Percentiles rank a stretch among this genome's conserved stretches.
Conservation (phyloP, 1,284 basidiomycete species). For the Rhodotorula sp. region DNA sequence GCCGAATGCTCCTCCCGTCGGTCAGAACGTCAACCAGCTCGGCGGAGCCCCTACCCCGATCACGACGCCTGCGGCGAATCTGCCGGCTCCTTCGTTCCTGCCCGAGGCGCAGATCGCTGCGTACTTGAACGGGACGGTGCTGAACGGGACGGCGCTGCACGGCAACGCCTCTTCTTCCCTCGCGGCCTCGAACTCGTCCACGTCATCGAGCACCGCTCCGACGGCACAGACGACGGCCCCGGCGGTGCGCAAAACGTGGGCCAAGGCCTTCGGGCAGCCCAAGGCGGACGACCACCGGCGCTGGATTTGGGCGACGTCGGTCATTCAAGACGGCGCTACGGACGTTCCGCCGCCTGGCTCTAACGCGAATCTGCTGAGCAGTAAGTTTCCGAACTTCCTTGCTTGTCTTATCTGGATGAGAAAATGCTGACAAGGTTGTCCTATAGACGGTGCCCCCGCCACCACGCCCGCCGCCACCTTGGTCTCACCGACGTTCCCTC, state of each 20-base stretch:
- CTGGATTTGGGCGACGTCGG: slow-evolving; percentile 27
- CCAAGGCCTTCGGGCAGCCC: background rate
- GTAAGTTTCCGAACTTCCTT: background rate
- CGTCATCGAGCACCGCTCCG: background rate
- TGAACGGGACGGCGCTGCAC: background rate
- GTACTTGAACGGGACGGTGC: background rate
- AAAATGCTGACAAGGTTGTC: background rate
- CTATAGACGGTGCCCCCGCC: background rate
- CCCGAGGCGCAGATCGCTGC: background rate
- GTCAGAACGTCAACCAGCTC: slow-evolving; percentile 4
- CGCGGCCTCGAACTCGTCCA: background rate
- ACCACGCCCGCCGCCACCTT: slow-evolving; percentile 15
- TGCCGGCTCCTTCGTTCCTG: slow-evolving; percentile 2
- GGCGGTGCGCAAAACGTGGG: background rate
- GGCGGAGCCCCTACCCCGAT: background rate
- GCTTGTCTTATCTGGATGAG: background rate
- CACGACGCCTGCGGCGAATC: slow-evolving; percentile 13
- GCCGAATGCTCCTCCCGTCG: slow-evolving; percentile 7
- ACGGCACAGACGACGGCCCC: background rate
- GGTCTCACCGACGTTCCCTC: slow-evolving; percentile 6
- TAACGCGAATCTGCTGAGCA: slow-evolving; percentile 20
- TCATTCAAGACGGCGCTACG: slow-evolving; percentile 33
- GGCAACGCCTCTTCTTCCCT: background rate
- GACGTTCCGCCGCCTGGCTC: slow-evolving; percentile 15
- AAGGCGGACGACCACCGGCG: slow-evolving; percentile 7